Evolutionary conservation across 1,284 basidiomycete genomes (phyloP).

Genomic region (Leccinum angustisporum): DNA sequence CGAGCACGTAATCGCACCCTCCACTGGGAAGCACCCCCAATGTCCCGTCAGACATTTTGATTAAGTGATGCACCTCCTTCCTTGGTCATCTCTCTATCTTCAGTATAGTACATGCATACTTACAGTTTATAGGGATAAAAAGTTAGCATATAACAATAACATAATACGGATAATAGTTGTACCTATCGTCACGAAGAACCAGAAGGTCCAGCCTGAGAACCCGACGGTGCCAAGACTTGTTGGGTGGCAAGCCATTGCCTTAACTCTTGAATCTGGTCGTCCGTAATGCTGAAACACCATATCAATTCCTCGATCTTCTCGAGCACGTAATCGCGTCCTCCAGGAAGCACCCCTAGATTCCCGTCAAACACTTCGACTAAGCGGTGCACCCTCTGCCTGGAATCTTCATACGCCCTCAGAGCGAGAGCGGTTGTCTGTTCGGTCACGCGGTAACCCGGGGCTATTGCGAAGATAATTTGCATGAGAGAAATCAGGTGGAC

Average conservation of each 20-base stretch:
- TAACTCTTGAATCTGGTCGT: constrained; percentile 5
- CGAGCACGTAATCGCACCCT: no score
- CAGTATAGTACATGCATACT: no score
- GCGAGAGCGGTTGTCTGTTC: neutral
- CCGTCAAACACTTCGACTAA: constrained; percentile 1
- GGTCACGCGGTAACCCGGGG: neutral
- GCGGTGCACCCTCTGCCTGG: neutral
- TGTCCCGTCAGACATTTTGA: neutral
- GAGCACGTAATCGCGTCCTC: constrained; percentile 10
- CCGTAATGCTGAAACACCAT: constrained; percentile 12
- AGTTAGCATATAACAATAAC: neutral
- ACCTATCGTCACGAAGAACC: neutral
- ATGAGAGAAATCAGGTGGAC: constrained; percentile 25
- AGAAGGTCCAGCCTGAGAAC: neutral
- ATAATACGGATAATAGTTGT: neutral
- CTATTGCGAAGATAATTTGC: constrained; percentile 20
- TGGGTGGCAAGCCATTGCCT: neutral
- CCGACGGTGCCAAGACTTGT: neutral
- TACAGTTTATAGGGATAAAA: no score
- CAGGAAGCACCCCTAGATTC: neutral
- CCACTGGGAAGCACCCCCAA: neutral
- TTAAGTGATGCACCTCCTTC: neutral
- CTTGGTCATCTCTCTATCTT: no score
- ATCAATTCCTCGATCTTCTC: constrained; percentile 13
- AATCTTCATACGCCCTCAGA: neutral